These are phyloP conservation scores for Penicillium sp. DNA, from an alignment of 2,329 filamentous ascomycete genomes.

Conservation along the genomic window DNA sequence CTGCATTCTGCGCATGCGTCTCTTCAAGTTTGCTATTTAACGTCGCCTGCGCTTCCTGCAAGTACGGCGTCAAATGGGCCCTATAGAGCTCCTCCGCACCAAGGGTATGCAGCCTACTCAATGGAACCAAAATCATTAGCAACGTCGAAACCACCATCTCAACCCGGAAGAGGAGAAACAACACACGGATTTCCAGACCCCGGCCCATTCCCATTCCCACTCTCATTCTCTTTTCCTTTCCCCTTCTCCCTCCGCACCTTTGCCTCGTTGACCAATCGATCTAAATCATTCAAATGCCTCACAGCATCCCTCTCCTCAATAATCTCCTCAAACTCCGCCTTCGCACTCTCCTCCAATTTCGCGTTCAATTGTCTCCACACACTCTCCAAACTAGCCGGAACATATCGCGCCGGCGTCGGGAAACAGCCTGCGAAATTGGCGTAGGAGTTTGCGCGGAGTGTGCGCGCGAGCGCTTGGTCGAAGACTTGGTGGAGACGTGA, in stretches of 20 bases:
- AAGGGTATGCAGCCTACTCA: constrained; percentile 60
- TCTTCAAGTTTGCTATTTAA: constrained; percentile 55
- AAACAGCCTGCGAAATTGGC: constrained; percentile 66
- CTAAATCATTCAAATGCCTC: constrained; percentile 62
- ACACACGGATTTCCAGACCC: constrained; percentile 50
- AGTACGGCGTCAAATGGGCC: constrained; percentile 62
- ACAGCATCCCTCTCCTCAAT: constrained; percentile 61
- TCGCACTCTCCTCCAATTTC: constrained; percentile 61
- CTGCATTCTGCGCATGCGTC: constrained; percentile 58
- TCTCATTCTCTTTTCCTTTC: constrained; percentile 37
- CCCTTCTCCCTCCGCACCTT: constrained; percentile 54
- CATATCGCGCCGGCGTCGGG: constrained; percentile 62
- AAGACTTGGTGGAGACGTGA: constrained; percentile 64
- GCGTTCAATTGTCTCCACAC: constrained; percentile 63
- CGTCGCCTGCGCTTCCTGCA: constrained; percentile 54
- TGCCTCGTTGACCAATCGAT: constrained; percentile 63
- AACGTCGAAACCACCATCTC: background rate
- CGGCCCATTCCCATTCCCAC: constrained; percentile 26
- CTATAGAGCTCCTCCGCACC: constrained; percentile 60
- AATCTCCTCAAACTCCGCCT: constrained; percentile 64
- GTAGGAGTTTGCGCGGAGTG: constrained; percentile 64
- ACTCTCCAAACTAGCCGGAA: constrained; percentile 58
- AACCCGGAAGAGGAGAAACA: background rate
- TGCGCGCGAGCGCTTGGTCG: constrained; percentile 60
- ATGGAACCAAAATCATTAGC: constrained; percentile 10